Evolutionary conservation across 1,284 basidiomycete species (phyloP).

Genomic region (Lentinula novae-zelandiae): DNA sequence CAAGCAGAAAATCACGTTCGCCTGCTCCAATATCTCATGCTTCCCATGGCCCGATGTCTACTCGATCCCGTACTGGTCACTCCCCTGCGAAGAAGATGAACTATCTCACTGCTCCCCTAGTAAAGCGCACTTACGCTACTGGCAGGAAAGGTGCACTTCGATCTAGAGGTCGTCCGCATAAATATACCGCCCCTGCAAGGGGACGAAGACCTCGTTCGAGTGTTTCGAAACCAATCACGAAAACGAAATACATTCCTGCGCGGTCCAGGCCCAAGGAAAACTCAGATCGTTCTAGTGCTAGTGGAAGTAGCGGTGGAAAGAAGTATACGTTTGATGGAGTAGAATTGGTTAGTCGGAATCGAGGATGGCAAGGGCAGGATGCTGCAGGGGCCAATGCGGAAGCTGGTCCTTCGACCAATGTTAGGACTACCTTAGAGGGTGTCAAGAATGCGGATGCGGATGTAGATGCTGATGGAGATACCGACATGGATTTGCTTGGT

Average conservation of each 20-base stretch:
- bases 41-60: background rate
- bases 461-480: background rate
- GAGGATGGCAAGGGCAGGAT: background rate
- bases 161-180: background rate
- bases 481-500: background rate
- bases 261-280: background rate
- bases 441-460: background rate
- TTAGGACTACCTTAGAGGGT: too few relatives aligned
- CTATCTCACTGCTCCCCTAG: background rate
- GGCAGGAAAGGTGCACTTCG: background rate
- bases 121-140: background rate
- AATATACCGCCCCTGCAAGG: background rate
- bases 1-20: background rate
- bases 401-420: background rate
- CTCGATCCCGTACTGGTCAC: slow-evolving; percentile 1
- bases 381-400: background rate
- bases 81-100: background rate
- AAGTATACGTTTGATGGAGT: background rate
- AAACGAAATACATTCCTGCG: background rate
- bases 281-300: background rate
- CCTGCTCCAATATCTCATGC: background rate
- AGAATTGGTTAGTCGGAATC: background rate
- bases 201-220: background rate
- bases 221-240: background rate
- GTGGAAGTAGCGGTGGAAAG: background rate